phyloP scores from a whole-genome alignment of 2,329 filamentous ascomycete species.

The Colletotrichum ledebouriae region DNA sequence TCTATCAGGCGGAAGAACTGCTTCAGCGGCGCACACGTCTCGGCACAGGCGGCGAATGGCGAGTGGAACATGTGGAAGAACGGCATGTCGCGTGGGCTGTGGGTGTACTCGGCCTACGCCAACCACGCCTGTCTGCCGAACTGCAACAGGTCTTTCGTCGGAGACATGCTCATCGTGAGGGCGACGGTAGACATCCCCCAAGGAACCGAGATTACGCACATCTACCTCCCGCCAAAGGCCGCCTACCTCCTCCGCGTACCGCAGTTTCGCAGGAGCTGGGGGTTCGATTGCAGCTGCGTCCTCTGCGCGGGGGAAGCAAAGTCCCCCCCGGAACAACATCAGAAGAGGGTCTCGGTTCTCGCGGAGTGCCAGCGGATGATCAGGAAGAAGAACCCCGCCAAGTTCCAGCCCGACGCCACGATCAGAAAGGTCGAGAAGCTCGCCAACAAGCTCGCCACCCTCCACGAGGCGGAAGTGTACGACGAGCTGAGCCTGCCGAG shows the following conservation, averaged over 20 bases:
- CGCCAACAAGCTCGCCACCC: conserved; percentile 48
- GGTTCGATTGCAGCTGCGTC: conserved; percentile 56
- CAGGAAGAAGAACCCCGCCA: conserved; percentile 44
- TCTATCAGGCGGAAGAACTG: conserved; percentile 58
- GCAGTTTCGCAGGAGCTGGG: conserved; percentile 52
- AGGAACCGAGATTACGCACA: conserved; percentile 55
- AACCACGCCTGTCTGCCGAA: conserved; percentile 56
- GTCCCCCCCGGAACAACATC: conserved; percentile 40
- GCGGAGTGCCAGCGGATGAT: conserved; percentile 49
- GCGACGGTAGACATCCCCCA: conserved; percentile 54
- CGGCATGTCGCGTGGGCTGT: conserved; percentile 49
- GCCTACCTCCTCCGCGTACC: conserved; percentile 45
- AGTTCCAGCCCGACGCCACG: conserved; percentile 49
- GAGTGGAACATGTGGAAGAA: conserved; percentile 43
- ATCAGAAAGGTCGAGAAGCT: conserved; percentile 51
- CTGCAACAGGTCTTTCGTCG: conserved; percentile 51
- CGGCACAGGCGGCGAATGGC: conserved; percentile 48
- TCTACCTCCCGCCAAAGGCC: conserved; percentile 54
- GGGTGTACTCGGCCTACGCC: conserved; percentile 52
- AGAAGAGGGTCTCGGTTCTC: conserved; percentile 45
- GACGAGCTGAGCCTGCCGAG: conserved; percentile 47
- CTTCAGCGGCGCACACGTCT: conserved; percentile 52
- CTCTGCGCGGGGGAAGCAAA: conserved; percentile 53
- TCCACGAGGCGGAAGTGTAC: conserved; percentile 52
- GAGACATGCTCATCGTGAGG: conserved; percentile 50